phyloP scores from a whole-genome alignment of 768 basidiomycete genomes.

The Tephrocybe sp. region DNA sequence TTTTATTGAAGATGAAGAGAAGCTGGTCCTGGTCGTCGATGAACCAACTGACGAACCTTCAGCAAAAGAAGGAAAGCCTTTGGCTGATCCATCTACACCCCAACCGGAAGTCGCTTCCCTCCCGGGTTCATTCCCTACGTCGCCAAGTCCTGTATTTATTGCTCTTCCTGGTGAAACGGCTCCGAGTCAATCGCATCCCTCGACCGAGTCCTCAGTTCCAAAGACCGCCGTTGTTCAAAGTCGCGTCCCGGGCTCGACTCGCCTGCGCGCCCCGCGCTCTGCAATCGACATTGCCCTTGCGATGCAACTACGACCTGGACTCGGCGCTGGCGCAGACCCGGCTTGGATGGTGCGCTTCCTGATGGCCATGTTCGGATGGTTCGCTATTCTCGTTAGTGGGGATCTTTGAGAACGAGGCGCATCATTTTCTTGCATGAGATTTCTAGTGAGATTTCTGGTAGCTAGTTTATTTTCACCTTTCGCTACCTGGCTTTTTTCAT shows the following conservation, averaged over 20 bases:
- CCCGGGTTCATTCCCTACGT: constrained; percentile 19
- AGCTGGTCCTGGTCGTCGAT: neutral
- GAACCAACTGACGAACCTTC: neutral
- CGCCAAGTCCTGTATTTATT: neutral
- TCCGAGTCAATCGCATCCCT: neutral
- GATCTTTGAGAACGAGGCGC: neutral
- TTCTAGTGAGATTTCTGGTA: neutral
- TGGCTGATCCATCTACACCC: neutral
- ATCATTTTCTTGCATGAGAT: too few relatives aligned
- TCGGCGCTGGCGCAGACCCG: constrained; percentile 68
- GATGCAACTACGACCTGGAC: constrained; percentile 73
- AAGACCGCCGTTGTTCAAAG: neutral
- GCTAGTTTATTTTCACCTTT: neutral
- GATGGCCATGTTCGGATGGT: constrained; percentile 80
- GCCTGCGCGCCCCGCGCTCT: constrained; percentile 30
- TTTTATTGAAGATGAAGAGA: neutral
- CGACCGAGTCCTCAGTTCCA: neutral
- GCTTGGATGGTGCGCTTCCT: constrained; percentile 79
- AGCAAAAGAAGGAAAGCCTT: neutral
- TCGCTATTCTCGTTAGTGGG: constrained; percentile 49
- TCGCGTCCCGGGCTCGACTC: constrained; percentile 1
- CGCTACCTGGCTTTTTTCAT: neutral
- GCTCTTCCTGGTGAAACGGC: neutral
- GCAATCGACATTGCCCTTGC: constrained; percentile 69
- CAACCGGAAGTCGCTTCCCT: constrained; percentile 8